Evolutionary conservation across 306 rosid genomes (phyloP).

Genomic region (Trifolium dubium): DNA sequence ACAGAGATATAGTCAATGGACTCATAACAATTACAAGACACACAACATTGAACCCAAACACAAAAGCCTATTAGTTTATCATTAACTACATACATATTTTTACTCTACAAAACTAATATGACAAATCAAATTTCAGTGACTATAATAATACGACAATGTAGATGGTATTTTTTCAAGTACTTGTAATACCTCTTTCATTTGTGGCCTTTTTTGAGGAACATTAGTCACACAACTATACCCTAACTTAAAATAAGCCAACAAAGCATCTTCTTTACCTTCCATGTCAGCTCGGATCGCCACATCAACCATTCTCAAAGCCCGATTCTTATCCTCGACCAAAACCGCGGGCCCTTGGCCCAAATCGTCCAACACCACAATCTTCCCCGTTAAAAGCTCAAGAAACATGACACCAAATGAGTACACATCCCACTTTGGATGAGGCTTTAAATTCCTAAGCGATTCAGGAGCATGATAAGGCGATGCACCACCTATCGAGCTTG

Average conservation of each 20-base stretch:
- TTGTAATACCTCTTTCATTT: slow-evolving; percentile 85
- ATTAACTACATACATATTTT: slow-evolving; percentile 53
- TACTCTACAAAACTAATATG: slow-evolving; percentile 52
- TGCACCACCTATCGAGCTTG: slow-evolving; percentile 62
- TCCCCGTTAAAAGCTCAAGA: slow-evolving; percentile 84
- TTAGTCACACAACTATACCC: slow-evolving; percentile 81
- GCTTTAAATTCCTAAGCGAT: slow-evolving; percentile 79
- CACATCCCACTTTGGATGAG: slow-evolving; percentile 89
- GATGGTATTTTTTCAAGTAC: slow-evolving; percentile 76
- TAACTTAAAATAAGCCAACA: slow-evolving; percentile 72
- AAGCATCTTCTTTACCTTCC: slow-evolving; percentile 85
- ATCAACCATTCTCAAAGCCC: slow-evolving; percentile 83
- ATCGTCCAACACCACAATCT: slow-evolving; percentile 77
- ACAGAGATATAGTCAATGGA: slow-evolving; percentile 38
- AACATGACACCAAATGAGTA: slow-evolving; percentile 87
- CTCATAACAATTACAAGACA: slow-evolving; percentile 41
- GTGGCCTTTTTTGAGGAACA: slow-evolving; percentile 83
- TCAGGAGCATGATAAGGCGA: slow-evolving; percentile 87
- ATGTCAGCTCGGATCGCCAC: slow-evolving; percentile 73
- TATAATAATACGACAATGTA: slow-evolving; percentile 55
- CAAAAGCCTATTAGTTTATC: slow-evolving; percentile 49
- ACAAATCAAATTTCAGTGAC: slow-evolving; percentile 45
- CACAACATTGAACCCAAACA: slow-evolving; percentile 35
- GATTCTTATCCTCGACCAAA: slow-evolving; percentile 60
- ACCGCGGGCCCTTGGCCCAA: slow-evolving; percentile 67